Base-by-base conservation (phyloP, 2,329 filamentous ascomycete genomes). In the Colletotrichum gigasporum region DNA sequence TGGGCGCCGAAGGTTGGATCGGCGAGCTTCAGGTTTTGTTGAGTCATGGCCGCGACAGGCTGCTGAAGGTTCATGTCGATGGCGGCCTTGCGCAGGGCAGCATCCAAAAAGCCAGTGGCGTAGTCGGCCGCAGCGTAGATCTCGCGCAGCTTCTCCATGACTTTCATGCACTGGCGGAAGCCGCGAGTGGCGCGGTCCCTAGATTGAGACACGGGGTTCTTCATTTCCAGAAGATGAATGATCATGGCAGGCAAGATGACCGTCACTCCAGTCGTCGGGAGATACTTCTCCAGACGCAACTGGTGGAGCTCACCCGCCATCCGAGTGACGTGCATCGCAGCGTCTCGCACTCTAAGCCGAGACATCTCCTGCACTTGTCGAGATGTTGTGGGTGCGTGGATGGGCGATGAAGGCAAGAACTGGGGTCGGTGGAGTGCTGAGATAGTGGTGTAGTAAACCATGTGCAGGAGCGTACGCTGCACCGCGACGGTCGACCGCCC, bases 51-150 rank as follows among this genome's bases (percentile, higher is more conserved):
- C 39, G 74, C 70, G n/a, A 73, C 72, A 18, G 74, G 71, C 12
- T 72, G 74, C 5, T 73, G 71, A 14, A 74, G 70, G 48, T 72
- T 76, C 37, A 93, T 82, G 59, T 92, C 89, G 67, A 96, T 94
- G 60, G 92, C 89, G 8, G 93, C 93, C 80, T 97, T 96, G 67
- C 92, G 90, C 67, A 97, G 91, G 1, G 94, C 93, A 1, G 94
- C 93, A 74, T 97, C 93, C n/a, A 97, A 84, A 80, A 97, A 97
- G 2, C 92, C 92, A 1, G 92, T 95, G n/a, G 93, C 94, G 71
- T 96, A 97, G 76, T 97, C 94, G n/a, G 95, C 95, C 0, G 94
- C 94, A 0, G 94, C 90, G 72, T 98, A 97, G 28, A 94, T 92
- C 72, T 97, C 93, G 35, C 94, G 89, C 16, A 98, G 84, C 67